phyloP scores from a whole-genome alignment of 352 stramenopile genomes.

The Pythium phragmitis region DNA sequence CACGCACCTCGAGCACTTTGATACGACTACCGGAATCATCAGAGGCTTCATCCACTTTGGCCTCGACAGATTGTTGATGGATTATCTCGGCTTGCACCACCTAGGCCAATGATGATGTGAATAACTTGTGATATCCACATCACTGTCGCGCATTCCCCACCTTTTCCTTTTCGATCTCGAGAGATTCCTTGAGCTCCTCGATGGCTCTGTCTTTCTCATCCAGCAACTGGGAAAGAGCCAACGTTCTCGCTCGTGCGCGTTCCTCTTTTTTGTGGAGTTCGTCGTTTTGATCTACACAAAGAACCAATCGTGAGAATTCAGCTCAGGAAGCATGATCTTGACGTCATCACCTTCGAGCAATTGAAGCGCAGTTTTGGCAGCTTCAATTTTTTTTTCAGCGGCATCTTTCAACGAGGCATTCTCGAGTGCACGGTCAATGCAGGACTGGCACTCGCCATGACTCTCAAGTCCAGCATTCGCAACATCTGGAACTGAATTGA shows the following conservation, averaged over 20 bases:
- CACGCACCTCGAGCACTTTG: conserved; percentile 64
- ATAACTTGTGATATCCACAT: background rate
- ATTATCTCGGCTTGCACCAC: background rate
- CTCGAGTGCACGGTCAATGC: background rate
- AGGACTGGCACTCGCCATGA: conserved; percentile 4
- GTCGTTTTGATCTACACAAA: background rate
- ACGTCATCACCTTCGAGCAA: background rate
- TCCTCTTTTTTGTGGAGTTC: background rate
- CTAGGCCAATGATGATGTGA: background rate
- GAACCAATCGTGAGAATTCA: background rate
- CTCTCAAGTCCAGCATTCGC: background rate
- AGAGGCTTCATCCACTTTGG: conserved; percentile 20
- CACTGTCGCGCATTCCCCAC: background rate
- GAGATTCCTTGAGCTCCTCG: conserved; percentile 33
- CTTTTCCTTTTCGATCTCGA: conserved; percentile 27
- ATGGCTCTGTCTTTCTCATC: conserved; percentile 39
- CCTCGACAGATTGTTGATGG: conserved; percentile 8
- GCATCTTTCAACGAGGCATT: background rate
- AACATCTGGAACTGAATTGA: background rate
- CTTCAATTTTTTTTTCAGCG: background rate
- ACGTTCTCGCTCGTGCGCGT: background rate
- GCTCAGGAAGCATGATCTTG: background rate
- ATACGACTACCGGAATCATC: conserved; percentile 36
- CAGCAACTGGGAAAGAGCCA: background rate
- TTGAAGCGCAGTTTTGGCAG: background rate